Percentiles rank a stretch among this genome's conserved stretches.
phyloP scores from a whole-genome alignment of 805 yeast species.

The Candida ovalis region DNA sequence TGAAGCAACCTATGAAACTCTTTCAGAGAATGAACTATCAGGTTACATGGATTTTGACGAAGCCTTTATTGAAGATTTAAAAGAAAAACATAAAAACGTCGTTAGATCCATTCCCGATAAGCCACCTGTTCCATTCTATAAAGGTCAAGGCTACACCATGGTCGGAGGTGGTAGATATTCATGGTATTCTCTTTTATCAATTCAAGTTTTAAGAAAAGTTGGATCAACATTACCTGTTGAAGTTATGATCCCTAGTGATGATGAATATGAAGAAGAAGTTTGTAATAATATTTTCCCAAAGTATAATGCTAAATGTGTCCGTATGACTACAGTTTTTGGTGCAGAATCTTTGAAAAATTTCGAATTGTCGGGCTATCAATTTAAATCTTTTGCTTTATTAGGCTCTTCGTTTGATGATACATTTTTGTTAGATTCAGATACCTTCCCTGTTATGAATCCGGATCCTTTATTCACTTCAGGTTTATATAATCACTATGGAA shows the following conservation, averaged over 20 bases:
- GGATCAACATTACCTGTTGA: constrained; percentile 38
- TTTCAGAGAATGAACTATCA: constrained; percentile 5
- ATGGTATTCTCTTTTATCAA: constrained; percentile 32
- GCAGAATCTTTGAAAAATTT: constrained; percentile 12
- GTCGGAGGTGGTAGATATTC: constrained; percentile 37
- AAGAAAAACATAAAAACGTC: constrained; percentile 39
- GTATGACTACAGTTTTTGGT: constrained; percentile 33
- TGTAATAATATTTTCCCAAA: constrained; percentile 36
- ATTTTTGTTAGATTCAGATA: constrained; percentile 71
- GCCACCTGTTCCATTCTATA: constrained; percentile 19
- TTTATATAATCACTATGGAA: constrained; percentile 49
- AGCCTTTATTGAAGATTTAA: constrained; percentile 39
- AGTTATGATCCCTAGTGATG: constrained; percentile 32
- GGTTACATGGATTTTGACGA: constrained; percentile 13
- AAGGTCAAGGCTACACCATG: constrained; percentile 28
- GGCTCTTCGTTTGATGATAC: constrained; percentile 72
- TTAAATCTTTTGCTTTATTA: constrained; percentile 44
- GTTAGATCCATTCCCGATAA: constrained; percentile 43
- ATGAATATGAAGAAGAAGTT: constrained; percentile 33
- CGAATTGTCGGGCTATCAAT: constrained; percentile 25
- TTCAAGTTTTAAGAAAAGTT: constrained; percentile 36
- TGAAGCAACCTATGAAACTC: constrained; percentile 11
- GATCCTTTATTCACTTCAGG: constrained; percentile 54
- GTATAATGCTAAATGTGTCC: constrained; percentile 36
- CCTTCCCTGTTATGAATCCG: constrained; percentile 64